A percentile compares a stretch with the other conserved stretches of the same genome.
Conservation (phyloP, 2,329 filamentous ascomycete genomes). For the Fusarium odoratissimum region DNA sequence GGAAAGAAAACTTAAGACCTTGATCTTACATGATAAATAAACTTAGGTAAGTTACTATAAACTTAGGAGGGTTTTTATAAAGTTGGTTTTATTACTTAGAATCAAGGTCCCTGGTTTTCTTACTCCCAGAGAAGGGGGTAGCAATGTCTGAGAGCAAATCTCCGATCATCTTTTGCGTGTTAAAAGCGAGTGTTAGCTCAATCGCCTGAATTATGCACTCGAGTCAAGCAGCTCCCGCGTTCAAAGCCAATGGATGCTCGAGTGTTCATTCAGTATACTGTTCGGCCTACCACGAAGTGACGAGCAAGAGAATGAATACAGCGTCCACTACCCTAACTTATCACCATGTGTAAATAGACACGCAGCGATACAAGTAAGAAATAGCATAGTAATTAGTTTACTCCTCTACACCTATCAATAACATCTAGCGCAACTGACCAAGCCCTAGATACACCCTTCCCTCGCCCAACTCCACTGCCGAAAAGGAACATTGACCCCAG, state of each 20-base stretch:
- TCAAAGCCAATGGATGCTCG: background rate
- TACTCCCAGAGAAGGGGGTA: background rate
- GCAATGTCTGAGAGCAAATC: background rate
- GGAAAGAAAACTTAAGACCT: too few species aligned
- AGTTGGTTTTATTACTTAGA: too few species aligned
- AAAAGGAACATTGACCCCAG: background rate
- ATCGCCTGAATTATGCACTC: background rate
- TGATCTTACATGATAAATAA: too few species aligned
- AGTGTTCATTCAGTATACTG: background rate
- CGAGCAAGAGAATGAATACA: background rate
- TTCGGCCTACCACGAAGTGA: background rate
- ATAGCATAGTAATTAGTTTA: background rate
- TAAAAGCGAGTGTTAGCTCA: background rate
- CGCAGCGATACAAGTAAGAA: background rate
- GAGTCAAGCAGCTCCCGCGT: too few species aligned
- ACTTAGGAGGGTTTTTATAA: too few species aligned
- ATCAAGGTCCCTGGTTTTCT: background rate
- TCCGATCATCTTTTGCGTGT: fast-evolving
- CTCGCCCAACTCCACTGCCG: background rate
- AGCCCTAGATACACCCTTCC: background rate
- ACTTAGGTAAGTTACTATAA: too few species aligned
- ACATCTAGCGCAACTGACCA: background rate
- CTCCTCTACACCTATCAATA: background rate
- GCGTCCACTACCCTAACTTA: too few species aligned
- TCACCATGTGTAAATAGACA: background rate